phyloP scores from a whole-genome alignment of 2,329 filamentous ascomycete genomes.

The Xylaria sp. region DNA sequence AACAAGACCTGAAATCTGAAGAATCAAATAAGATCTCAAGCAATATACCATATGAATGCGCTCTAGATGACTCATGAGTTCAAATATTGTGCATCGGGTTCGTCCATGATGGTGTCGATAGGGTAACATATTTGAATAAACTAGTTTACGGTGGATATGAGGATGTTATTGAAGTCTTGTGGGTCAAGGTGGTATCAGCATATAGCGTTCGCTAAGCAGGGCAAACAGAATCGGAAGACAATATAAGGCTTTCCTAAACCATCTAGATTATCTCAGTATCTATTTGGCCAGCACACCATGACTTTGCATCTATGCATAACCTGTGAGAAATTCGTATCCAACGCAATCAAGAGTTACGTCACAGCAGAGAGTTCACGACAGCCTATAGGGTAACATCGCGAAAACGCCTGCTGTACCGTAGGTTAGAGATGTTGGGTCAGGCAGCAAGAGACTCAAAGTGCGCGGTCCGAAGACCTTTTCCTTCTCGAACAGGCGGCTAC shows the following conservation, averaged over 20 bases:
- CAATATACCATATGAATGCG: too few species aligned
- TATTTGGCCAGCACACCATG: constrained; percentile 22
- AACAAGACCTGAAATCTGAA: not conserved
- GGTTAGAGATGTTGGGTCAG: constrained; percentile 10
- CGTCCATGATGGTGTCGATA: too few species aligned
- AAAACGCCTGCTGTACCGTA: not conserved
- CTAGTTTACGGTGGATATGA: not conserved
- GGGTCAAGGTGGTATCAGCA: not conserved
- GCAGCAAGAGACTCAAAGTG: constrained; percentile 7
- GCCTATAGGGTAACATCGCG: constrained; percentile 14
- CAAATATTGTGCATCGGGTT: too few species aligned
- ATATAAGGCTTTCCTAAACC: not conserved
- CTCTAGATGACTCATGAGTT: not conserved
- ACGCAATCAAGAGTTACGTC: not conserved
- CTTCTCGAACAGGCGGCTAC: not conserved
- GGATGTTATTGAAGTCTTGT: not conserved
- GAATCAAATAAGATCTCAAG: not conserved
- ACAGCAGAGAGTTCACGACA: not conserved
- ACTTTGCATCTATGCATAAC: not conserved
- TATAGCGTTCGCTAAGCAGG: not conserved
- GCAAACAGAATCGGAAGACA: not conserved
- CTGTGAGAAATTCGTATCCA: not conserved
- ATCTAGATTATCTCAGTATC: not conserved
- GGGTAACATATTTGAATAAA: not conserved
- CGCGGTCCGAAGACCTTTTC: not conserved